Base-by-base conservation (phyloP, 106 monocot genomes). In the Allium fistulosum region DNA sequence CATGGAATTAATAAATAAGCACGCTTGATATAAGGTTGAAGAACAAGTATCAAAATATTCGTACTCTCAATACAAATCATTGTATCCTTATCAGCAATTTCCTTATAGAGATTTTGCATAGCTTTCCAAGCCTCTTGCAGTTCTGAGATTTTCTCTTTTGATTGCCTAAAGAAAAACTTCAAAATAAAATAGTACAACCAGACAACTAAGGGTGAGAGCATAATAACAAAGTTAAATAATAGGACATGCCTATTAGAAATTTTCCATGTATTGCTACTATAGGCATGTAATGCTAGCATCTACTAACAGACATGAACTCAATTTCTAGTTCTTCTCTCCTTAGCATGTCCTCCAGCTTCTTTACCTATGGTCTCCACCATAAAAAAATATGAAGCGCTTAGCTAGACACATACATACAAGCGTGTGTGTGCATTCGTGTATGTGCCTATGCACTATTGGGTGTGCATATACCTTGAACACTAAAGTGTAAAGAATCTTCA, bases 281-380 rank as follows among this genome's bases (percentile, higher is more conserved):
- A 80, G 17, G 52, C 56, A 45, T 74, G 74, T 62, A 65, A 49
- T 49, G 66, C 75, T 62, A 81, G 68, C 57, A 92, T 66, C 61
- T 93, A 83, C 78, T 83, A 62, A 89, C 69, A 74, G 68, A 69
- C 28, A 79, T 79, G 51, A 86, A 73, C 48, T 92, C 88, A 17
- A 82, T 77, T 73, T 96, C 91, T 53, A 88, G 9, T 53, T 91
- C 77, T 79, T 84, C 88, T 75, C 91, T 83, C 62, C 92, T 80
- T 70, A 84, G 16, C 37, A 67, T 92, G 96, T 64, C 77, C 87
- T 72, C 85, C 96, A 27, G 92, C 92, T 66, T 97, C 96, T 10
- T 48, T 86, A 71, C 79, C 86, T 10, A 97, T 75, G 57, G 92
- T 77, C 50, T 84, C 84, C 68, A 89, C 84, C 96, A 92, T 10